Conservation (phyloP, 106 monocot species). For the Acorus gramineus region DNA sequence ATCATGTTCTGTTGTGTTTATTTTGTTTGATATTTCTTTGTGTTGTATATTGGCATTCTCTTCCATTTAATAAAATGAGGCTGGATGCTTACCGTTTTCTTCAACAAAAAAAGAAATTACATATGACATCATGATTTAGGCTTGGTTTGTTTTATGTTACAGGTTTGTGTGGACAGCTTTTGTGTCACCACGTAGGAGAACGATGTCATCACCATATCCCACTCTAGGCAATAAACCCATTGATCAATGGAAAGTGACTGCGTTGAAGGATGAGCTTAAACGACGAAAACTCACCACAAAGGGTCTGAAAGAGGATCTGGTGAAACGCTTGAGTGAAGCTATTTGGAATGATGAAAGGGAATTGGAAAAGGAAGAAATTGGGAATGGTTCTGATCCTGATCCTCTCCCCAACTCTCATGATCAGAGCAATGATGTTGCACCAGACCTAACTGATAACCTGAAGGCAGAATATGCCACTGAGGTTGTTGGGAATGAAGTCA, state of each 20-base stretch:
- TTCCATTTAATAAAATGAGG: too few relatives aligned
- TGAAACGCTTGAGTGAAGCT: conserved; percentile 54
- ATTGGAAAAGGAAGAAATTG: conserved; percentile 2
- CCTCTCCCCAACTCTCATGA: neutral
- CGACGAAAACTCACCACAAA: conserved; percentile 50
- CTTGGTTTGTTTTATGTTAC: too few relatives aligned
- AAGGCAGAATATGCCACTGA: conserved; percentile 11
- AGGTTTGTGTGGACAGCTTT: too few relatives aligned
- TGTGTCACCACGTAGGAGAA: neutral
- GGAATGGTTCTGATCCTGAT: conserved; percentile 9
- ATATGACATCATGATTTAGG: too few relatives aligned
- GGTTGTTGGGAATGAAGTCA: neutral
- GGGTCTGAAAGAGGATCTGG: conserved; percentile 77
- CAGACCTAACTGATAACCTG: neutral
- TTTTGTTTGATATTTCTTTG: too few relatives aligned
- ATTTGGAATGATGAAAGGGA: conserved; percentile 23
- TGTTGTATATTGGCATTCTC: too few relatives aligned
- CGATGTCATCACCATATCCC: conserved; percentile 47
- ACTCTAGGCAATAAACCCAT: conserved; percentile 61
- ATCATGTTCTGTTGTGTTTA: too few relatives aligned
- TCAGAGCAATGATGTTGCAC: conserved; percentile 1
- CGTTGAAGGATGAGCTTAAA: conserved; percentile 71
- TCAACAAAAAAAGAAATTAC: too few relatives aligned
- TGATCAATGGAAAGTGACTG: conserved; percentile 91
- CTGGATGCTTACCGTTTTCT: too few relatives aligned